Evolutionary conservation across 2,329 filamentous ascomycete species (phyloP).

Genomic region (Blastomyces emzantsi): DNA sequence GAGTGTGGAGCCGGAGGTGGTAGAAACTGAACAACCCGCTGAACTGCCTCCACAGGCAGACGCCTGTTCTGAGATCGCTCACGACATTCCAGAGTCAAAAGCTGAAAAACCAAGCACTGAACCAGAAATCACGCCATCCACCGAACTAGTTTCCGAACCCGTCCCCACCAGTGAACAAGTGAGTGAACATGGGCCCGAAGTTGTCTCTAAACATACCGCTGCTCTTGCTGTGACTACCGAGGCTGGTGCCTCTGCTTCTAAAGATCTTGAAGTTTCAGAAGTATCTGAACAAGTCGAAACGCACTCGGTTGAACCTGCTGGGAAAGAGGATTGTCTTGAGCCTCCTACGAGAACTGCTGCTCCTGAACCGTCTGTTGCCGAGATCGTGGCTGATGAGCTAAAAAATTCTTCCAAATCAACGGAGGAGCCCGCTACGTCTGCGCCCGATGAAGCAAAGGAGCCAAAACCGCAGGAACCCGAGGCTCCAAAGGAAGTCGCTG

Average conservation of each 20-base stretch:
- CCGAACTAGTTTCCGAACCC: neutral
- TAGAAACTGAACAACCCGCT: neutral
- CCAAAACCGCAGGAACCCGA: slow-evolving; percentile 2
- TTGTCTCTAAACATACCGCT: neutral
- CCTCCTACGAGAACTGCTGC: neutral
- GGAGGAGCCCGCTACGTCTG: neutral
- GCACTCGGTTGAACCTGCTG: slow-evolving; percentile 9
- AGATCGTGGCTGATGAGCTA: neutral
- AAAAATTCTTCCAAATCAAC: neutral
- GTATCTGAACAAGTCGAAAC: slow-evolving; percentile 7
- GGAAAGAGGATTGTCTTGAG: neutral
- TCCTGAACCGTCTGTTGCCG: slow-evolving; percentile 1
- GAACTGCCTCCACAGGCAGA: neutral
- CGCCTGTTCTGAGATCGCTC: neutral
- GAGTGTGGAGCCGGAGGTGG: neutral
- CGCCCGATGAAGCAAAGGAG: slow-evolving; percentile 1
- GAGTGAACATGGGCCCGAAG: neutral
- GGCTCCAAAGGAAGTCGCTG: slow-evolving; percentile 3
- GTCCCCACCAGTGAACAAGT: neutral
- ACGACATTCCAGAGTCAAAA: neutral
- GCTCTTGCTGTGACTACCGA: neutral
- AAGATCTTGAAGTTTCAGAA: slow-evolving; percentile 11
- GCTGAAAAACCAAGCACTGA: neutral
- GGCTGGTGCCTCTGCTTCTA: neutral
- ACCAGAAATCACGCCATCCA: neutral